These are phyloP conservation scores for Claviceps capensis DNA, from an alignment of 2,329 filamentous ascomycete species.

Conservation along the genomic window DNA sequence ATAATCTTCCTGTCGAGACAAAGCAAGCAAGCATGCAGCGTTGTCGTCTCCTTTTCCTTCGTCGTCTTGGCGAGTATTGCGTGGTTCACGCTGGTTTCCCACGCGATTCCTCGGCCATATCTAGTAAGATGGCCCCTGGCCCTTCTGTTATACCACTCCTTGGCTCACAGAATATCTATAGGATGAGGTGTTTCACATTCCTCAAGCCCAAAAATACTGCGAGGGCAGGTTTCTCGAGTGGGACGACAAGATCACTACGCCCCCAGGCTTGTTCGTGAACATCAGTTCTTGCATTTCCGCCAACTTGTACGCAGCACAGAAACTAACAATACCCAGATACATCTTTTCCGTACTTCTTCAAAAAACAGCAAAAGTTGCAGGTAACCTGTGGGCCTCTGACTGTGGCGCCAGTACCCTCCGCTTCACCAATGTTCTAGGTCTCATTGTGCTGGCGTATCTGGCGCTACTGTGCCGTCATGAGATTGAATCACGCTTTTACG, in stretches of 20 bases:
- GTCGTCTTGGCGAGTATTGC: constrained; percentile 10
- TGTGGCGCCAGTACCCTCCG: constrained; percentile 27
- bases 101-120: constrained; percentile 37
- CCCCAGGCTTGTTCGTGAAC: constrained; percentile 56
- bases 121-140: constrained; percentile 25
- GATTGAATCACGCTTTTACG: constrained; percentile 30
- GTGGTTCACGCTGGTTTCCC: constrained; percentile 14
- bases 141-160: not conserved
- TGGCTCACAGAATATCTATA: constrained; percentile 20
- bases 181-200: constrained; percentile 83
- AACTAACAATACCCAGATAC: constrained; percentile 24
- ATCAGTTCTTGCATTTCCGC: not conserved
- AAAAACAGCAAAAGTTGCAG: constrained; percentile 8
- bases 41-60: not conserved
- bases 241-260: constrained; percentile 97
- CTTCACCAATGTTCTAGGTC: constrained; percentile 30
- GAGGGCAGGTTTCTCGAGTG: constrained; percentile 58
- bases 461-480: constrained; percentile 38
- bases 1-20: constrained; percentile 1
- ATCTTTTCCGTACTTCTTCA: constrained; percentile 24
- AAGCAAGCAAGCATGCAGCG: not conserved
- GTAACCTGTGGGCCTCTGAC: constrained; percentile 7
- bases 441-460: constrained; percentile 27
- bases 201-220: constrained; percentile 84
- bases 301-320: not conserved